Evolutionary conservation across 345 rosid species (phyloP), one percentile per base, ranked within the genome.

Genomic region (Excoecaria agallocha): DNA sequence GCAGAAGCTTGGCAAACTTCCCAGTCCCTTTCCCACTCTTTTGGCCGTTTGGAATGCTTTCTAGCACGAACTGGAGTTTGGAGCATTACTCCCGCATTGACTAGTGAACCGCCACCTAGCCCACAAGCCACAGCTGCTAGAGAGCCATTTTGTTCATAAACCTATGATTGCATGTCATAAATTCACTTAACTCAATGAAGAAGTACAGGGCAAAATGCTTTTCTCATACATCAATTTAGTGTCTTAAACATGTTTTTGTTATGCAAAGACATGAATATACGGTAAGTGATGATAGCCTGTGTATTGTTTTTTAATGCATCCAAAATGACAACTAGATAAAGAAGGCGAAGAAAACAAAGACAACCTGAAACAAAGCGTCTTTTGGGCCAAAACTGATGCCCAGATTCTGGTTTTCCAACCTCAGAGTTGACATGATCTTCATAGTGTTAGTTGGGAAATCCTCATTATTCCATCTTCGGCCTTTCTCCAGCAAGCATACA

Each of bases 101-200:
- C 52, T 13, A 84, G 84, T 12, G 87, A 84, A 50, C 83, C 89
- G 51, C 85, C 85, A 59, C 87, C 89, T 60, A 86, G 84, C 56
- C 85, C 87, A 58, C 83, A 78, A 25, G 85, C 83, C 62, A 75
- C 75, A 15, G 51, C 83, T 37, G 82, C 85, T 55, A 82, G 25
- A 50, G 87, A 86, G 76, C 84, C 86, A 55, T 78, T 71, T 72
- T 84, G 78, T 62, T 65, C 75, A 71, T 71, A 48, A 15, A 83
- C 73, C 84, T 85, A 66, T 11, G 55, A 57, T 64, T 30, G 38
- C n/a, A 19, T 17, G 12, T 30, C 24, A 62, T 16, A 12, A 19
- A 24, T 30, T 15, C 15, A 48, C 8, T 3, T 17, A 72, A 4
- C 10, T 58, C 15, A 13, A 1, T 15, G 10, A 22, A 37, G 15